Base-by-base conservation (phyloP, 306 rosid species). In the Cucumis sativus region DNA sequence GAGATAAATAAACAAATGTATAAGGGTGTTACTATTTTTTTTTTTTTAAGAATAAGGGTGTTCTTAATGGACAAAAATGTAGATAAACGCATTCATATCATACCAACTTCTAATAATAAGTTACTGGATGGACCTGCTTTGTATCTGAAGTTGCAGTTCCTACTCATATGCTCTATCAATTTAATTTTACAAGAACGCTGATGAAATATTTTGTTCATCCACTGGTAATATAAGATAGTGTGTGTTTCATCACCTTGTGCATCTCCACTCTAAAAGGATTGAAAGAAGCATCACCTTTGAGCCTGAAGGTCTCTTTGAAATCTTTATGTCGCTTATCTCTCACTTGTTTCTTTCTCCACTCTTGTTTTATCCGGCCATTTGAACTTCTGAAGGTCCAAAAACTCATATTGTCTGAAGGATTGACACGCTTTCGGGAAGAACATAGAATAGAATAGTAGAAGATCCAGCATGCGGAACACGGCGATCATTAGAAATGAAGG, bases 291-390 rank as follows among this genome's bases (percentile, higher is more conserved):
- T 88, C 96, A n/a, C 98, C 97, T 16, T 84, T 95, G 90, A 85
- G 98, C 82, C 83, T 90, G 86, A 95, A 92, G 89, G 95, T 95
- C 79, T 79, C 97, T 66, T 83, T 95, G 88, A 87, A 86, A 95
- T 95, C 97, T 75, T 97, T 95, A 79, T 87, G 97, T 87, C 62
- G 62, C 41, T 76, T 18, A 47, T 47, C 59, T 56, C 10, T 60
- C 25, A 8, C 59, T 33, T 81, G 54, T 67, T 67, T 67, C 74
- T 9, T 67, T 40, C 23, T 35, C 25, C 18, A 33, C 14, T 65
- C 49, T 37, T 37, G 49, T 65, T 65, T 65, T 33, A 37, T 37
- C 15, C 51, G 28, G 25, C 25, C 25, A 16, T 65, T 37, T 35
- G 10, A 12, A 18, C 1, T 65, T 52, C 56, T 14, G 72, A 23